These are phyloP conservation scores for Aspergillus olivimuriae DNA, from an alignment of 495 filamentous ascomycete species.

Conservation along the genomic window DNA sequence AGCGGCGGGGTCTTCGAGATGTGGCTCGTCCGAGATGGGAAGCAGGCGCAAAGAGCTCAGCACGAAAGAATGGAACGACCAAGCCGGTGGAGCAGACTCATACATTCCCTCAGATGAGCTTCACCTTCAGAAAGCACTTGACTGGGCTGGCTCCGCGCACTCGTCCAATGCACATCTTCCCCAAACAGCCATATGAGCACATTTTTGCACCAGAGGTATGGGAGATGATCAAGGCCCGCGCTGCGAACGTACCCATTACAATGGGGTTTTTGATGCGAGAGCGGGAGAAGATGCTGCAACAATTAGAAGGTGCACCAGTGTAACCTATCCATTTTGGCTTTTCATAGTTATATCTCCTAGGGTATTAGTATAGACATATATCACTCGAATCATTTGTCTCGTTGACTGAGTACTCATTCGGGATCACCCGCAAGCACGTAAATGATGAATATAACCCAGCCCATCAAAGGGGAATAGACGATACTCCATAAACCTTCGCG, in stretches of 20 bases:
- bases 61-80: too few relatives aligned
- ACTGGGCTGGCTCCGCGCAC: constrained; percentile 5
- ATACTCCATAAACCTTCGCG: constrained; percentile 34
- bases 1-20: too few relatives aligned
- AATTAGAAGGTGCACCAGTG: too few relatives aligned
- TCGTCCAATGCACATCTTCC: constrained; percentile 3
- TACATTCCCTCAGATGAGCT: too few relatives aligned
- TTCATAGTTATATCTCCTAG: not conserved
- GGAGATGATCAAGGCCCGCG: not conserved
- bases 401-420: not conserved
- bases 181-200: constrained; percentile 5
- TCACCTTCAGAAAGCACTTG: constrained; percentile 6
- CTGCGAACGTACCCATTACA: constrained; percentile 1
- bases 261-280: constrained; percentile 3
- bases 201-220: not conserved
- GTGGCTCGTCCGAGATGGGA: too few relatives aligned
- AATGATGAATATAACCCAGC: too few relatives aligned
- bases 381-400: not conserved
- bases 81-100: too few relatives aligned
- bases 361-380: not conserved
- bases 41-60: too few relatives aligned
- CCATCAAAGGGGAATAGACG: constrained; percentile 12
- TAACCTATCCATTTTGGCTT: too few relatives aligned
- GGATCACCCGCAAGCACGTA: not conserved
- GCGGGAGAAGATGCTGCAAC: not conserved